phyloP scores from a whole-genome alignment of 305 asterid species.

The Fraxinus dipetala region DNA sequence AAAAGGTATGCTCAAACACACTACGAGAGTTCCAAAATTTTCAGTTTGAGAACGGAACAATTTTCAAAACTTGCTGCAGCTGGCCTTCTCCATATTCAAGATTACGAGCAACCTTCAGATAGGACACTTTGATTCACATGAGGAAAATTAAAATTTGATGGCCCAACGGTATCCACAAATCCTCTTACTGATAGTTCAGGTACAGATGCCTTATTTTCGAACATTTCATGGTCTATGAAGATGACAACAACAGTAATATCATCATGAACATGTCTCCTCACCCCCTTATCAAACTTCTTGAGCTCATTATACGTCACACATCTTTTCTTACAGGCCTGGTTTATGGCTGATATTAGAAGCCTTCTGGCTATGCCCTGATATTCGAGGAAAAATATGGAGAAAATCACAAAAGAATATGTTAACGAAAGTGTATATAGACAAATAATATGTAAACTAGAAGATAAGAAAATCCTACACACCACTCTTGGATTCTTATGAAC shows the following conservation, averaged over 20 bases:
- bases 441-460: background rate
- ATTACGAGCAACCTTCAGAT: constrained; percentile 10
- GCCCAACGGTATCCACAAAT: constrained; percentile 47
- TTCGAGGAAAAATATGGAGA: background rate
- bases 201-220: constrained; percentile 28
- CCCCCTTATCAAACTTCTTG: constrained; percentile 47
- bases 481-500: constrained; percentile 59
- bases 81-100: constrained; percentile 10
- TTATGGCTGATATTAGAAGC: constrained; percentile 54
- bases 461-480: constrained; percentile 33
- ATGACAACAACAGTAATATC: constrained; percentile 72
- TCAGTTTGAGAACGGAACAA: background rate
- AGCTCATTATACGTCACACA: constrained; percentile 44
- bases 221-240: constrained; percentile 57
- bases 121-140: constrained; percentile 12
- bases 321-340: constrained; percentile 45
- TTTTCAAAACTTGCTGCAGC: constrained; percentile 20
- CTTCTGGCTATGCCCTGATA: constrained; percentile 82
- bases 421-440: background rate
- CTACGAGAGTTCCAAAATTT: background rate
- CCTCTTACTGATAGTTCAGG: constrained; percentile 58
- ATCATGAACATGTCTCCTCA: constrained; percentile 65
- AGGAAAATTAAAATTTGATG: constrained; percentile 45
- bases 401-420: background rate
- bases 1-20: background rate